Evolutionary conservation across 352 stramenopile species (phyloP).

Genomic region (Phytopythium litorale): DNA sequence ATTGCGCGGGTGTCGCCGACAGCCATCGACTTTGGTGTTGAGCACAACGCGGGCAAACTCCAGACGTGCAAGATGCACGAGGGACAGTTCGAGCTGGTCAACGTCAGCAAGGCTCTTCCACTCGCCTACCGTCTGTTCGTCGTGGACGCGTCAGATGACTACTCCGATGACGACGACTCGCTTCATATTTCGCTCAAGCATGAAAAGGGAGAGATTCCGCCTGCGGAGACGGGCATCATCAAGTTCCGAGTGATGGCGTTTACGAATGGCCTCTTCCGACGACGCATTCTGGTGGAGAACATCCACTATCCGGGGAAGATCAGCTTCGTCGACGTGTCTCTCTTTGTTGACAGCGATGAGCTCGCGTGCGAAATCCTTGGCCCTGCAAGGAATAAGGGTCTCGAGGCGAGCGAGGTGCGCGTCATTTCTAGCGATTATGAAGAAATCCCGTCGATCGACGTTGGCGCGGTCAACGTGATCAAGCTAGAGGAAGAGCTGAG

Average conservation of each 20-base stretch:
- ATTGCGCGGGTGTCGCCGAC: constrained; percentile 61
- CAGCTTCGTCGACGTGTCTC: constrained; percentile 66
- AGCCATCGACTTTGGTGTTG: constrained; percentile 76
- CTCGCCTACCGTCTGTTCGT: constrained; percentile 75
- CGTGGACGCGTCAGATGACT: constrained; percentile 48
- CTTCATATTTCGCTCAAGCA: constrained; percentile 65
- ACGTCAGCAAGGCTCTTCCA: constrained; percentile 77
- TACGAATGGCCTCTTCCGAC: constrained; percentile 71
- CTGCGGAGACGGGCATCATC: constrained; percentile 50
- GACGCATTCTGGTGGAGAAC: constrained; percentile 82
- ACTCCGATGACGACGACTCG: constrained; percentile 76
- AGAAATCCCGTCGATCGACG: constrained; percentile 25
- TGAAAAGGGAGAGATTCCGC: constrained; percentile 67
- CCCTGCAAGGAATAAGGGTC: neutral
- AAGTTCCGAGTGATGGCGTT: constrained; percentile 63
- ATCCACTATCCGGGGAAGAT: constrained; percentile 79
- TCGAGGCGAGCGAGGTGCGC: neutral
- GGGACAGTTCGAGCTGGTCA: constrained; percentile 73
- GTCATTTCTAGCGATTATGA: neutral
- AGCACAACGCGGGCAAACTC: constrained; percentile 46
- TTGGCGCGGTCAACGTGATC: constrained; percentile 70
- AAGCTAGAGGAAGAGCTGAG: constrained; percentile 63
- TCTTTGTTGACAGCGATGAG: constrained; percentile 79
- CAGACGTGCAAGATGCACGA: constrained; percentile 50
- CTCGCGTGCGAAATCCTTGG: constrained; percentile 38